A percentile compares a stretch with the other conserved stretches of the same genome.
Evolutionary conservation across 2,329 filamentous ascomycete species (phyloP).

Genomic region (Epichloe amarillans): DNA sequence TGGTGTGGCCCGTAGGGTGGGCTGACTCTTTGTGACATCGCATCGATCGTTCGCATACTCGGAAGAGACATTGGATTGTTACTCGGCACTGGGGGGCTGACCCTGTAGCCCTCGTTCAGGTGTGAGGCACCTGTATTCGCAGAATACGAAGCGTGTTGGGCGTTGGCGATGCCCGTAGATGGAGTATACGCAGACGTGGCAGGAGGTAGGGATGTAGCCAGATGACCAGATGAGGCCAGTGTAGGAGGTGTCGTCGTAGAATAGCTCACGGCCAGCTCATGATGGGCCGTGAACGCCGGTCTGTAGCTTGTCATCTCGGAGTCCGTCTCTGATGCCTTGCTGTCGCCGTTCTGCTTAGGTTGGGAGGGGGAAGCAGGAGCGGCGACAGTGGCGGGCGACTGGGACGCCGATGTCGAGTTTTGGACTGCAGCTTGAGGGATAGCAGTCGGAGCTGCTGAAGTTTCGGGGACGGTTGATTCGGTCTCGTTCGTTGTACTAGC

Average conservation of each 20-base stretch:
- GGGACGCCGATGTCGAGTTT: constrained; percentile 6
- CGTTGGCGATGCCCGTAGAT: constrained; percentile 11
- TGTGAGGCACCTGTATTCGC: constrained; percentile 13
- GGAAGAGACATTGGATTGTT: constrained; percentile 21
- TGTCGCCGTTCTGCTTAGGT: constrained; percentile 20
- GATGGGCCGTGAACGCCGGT: constrained; percentile 7
- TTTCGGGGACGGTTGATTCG: not conserved
- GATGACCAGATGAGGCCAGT: constrained; percentile 4
- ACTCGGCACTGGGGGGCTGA: constrained; percentile 16
- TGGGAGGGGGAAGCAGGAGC: constrained; percentile 7
- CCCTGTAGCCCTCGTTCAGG: constrained; percentile 17
- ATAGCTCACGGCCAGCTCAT: constrained; percentile 19
- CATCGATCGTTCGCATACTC: constrained; percentile 28
- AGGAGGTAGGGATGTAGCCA: constrained; percentile 6
- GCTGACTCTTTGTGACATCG: constrained; percentile 14
- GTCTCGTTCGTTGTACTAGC: not conserved
- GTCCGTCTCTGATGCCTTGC: constrained; percentile 16
- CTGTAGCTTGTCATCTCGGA: constrained; percentile 22
- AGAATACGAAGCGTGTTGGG: constrained; percentile 20
- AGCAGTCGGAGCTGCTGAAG: not conserved
- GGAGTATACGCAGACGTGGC: constrained; percentile 9
- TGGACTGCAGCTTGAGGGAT: constrained; percentile 2
- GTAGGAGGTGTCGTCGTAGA: constrained; percentile 4
- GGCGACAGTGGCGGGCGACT: constrained; percentile 6
- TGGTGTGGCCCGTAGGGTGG: constrained; percentile 17